A percentile compares a stretch with the other conserved stretches of the same genome.
These are phyloP conservation scores for Carex littledalei DNA, from an alignment of 176 grass and related monocot species.

Conservation along the genomic window DNA sequence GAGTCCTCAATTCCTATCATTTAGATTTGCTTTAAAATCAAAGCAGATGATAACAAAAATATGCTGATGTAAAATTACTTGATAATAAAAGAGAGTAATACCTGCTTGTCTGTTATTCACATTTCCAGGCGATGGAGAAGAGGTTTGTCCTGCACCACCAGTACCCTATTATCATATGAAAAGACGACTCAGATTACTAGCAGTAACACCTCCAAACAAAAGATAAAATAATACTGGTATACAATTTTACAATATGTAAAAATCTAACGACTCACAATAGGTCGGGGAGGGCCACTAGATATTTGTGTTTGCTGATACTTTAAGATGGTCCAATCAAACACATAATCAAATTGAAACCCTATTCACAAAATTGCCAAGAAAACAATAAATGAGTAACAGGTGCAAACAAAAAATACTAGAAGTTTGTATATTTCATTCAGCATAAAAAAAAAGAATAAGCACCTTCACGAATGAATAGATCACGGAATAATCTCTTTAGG, in stretches of 20 bases:
- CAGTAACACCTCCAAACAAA: conserved; percentile 9
- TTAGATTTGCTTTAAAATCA: conserved; percentile 12
- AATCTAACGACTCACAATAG: conserved; percentile 41
- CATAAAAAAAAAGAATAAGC: conserved; percentile 22
- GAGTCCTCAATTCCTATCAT: conserved; percentile 57
- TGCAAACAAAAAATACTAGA: not conserved
- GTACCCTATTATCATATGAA: conserved; percentile 11
- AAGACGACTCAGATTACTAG: not conserved
- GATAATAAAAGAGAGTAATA: conserved; percentile 17
- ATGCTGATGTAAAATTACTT: conserved; percentile 9
- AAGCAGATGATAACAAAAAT: not conserved
- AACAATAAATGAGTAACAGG: not conserved
- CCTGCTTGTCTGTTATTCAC: conserved; percentile 54
- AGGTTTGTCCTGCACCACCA: conserved; percentile 45
- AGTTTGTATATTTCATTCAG: not conserved
- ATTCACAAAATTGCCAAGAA: not conserved
- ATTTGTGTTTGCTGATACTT: conserved; percentile 91
- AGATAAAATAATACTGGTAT: conserved; percentile 18
- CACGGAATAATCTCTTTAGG: conserved; percentile 76
- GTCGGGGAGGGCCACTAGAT: conserved; percentile 51
- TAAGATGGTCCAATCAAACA: conserved; percentile 95
- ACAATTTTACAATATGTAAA: conserved; percentile 14
- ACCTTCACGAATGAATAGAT: conserved; percentile 93
- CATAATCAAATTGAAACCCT: conserved; percentile 98
- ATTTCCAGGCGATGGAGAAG: conserved; percentile 37